Base-by-base conservation (phyloP, 805 yeast species). In the Isabelozyma heimii region DNA sequence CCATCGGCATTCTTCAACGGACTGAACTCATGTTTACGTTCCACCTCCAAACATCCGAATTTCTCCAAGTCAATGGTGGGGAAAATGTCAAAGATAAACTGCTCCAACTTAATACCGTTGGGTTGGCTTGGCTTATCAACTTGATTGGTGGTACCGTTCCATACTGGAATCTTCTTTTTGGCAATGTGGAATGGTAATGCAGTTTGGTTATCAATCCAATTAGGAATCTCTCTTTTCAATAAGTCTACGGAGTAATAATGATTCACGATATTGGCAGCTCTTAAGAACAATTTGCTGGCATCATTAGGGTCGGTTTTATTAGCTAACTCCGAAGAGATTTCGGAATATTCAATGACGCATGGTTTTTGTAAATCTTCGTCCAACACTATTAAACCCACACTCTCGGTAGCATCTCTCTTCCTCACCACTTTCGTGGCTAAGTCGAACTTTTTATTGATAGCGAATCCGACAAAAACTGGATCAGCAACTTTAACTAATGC, bases 191-290 rank as follows among this genome's bases (percentile, higher is more conserved):
- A 92, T n/a, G 98, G 97, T 61, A 94, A 77, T 56, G 67, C 74
- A 54, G 77, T 72, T 60, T 82, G 83, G 30, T 86, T 79, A 3
- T 79, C 65, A 54, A 82, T 79, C 97, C 97, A 91, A 27, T 73
- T 62, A 4, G 87, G 85, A 51, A 91, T 75, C 69, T 75, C 74
- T 30, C 70, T 55, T 26, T 70, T 66, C 59, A 94, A 73, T 59
- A 91, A 80, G n/a, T 80, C 85, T 42, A 89, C 89, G 4, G 91
- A 85, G 69, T 92, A 94, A 69, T 91, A 94, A 69, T 94, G 99
- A 66, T 94, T 94, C 47, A 94, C 99, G 54, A 94, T 94, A 69
- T 94, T 94, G 24, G 97, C 99, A 4, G 98, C 97, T 57, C 98
- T 81, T 57, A 90, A 80, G 54, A 80, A 80, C 50, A 94, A 76